Evolutionary conservation across 441 rosid species (phyloP).

Genomic region (Mallotus repandus): DNA sequence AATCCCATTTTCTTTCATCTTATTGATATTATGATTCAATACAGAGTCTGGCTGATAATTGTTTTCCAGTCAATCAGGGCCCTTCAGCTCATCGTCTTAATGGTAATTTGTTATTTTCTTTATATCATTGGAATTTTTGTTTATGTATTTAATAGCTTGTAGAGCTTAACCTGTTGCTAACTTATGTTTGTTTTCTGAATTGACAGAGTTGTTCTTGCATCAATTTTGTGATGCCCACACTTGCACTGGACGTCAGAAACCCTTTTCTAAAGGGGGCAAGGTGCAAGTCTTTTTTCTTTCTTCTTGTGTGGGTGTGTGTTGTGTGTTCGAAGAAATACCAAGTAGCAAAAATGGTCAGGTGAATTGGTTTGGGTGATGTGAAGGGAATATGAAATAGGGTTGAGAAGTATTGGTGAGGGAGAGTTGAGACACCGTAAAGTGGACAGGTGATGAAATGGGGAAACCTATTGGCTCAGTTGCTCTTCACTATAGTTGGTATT

Average conservation of each 20-base stretch:
- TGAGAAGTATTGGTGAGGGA: background rate
- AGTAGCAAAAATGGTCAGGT: background rate
- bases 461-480: background rate
- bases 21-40: slow-evolving; percentile 20
- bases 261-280: slow-evolving; percentile 82
- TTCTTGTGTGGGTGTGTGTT: no score
- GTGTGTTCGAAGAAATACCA: background rate
- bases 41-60: slow-evolving; percentile 81
- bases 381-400: background rate
- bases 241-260: slow-evolving; percentile 57
- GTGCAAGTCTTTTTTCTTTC: slow-evolving; percentile 26
- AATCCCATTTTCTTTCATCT: slow-evolving; percentile 14
- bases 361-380: background rate
- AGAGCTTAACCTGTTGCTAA: slow-evolving; percentile 6
- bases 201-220: slow-evolving; percentile 67
- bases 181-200: slow-evolving; percentile 4
- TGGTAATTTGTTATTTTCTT: slow-evolving; percentile 43
- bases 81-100: slow-evolving; percentile 83
- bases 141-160: slow-evolving; percentile 5
- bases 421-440: background rate
- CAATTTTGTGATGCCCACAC: slow-evolving; percentile 98
- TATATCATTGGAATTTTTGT: slow-evolving; percentile 14
- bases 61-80: slow-evolving; percentile 83
- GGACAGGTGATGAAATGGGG: background rate
- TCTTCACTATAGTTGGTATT: background rate